Evolutionary conservation across 352 stramenopile species (phyloP).

Genomic region (Globisporangium cederbergense): DNA sequence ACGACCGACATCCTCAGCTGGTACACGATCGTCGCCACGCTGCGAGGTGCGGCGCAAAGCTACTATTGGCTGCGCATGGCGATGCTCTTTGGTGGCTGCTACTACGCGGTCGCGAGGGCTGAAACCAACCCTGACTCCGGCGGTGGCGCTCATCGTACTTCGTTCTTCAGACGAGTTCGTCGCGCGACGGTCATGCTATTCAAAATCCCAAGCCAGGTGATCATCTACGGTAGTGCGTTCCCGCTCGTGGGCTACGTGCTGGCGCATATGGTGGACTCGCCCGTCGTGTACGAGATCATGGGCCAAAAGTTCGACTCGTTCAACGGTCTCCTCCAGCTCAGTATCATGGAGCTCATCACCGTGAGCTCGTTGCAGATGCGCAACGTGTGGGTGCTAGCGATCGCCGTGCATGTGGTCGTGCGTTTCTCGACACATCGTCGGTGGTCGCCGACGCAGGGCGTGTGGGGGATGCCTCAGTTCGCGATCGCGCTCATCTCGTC

Average conservation of each 20-base stretch:
- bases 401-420: conserved; percentile 14
- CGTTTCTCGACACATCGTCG: conserved; percentile 5
- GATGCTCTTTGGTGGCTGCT: conserved; percentile 6
- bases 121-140: no score
- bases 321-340: conserved; percentile 20
- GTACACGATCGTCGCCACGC: background rate
- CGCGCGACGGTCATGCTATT: conserved; percentile 6
- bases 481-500: conserved; percentile 22
- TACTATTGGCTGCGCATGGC: conserved; percentile 16
- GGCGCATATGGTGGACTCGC: conserved; percentile 4
- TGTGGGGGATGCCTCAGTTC: conserved; percentile 24
- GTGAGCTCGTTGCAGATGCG: conserved; percentile 13
- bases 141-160: no score
- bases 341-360: conserved; percentile 16
- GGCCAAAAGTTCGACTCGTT: conserved; percentile 21
- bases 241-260: conserved; percentile 5
- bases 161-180: background rate
- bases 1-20: conserved; percentile 10
- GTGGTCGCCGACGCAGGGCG: conserved; percentile 16
- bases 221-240: conserved; percentile 5
- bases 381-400: conserved; percentile 19
- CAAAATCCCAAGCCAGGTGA: conserved; percentile 21
- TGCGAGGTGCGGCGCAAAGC: conserved; percentile 8
- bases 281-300: conserved; percentile 15
- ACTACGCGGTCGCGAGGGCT: background rate